phyloP scores from a whole-genome alignment of 225 moss, liverwort and hornwort species.

The Sphagnum contortum region DNA sequence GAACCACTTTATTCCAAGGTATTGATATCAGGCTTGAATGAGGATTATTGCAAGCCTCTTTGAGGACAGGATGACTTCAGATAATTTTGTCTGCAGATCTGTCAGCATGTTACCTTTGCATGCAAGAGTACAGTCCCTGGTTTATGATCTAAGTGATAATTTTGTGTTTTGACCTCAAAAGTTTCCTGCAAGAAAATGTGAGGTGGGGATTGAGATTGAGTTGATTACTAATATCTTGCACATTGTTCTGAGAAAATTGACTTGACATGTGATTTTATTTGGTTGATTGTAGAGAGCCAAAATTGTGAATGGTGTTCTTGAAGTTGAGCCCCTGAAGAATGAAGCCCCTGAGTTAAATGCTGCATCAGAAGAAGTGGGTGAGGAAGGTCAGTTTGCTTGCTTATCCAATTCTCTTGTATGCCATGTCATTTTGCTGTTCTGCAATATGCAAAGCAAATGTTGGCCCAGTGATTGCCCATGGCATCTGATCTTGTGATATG shows the following conservation, averaged over 20 bases:
- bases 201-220: not conserved
- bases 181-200: not conserved
- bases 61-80: no score
- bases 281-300: constrained; percentile 43
- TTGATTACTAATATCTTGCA: not conserved
- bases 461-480: no score
- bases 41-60: no score
- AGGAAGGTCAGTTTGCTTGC: constrained; percentile 35
- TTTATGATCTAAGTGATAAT: no score
- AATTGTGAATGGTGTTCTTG: constrained; percentile 78
- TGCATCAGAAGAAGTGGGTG: constrained; percentile 28
- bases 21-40: not conserved
- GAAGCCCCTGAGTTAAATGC: constrained; percentile 28
- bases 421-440: no score
- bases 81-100: no score
- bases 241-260: not conserved
- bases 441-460: no score
- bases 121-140: no score
- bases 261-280: not conserved
- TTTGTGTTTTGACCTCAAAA: not conserved
- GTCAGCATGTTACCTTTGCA: no score
- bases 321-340: constrained; percentile 54
- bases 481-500: not conserved
- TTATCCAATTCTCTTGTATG: no score
- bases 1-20: constrained; percentile 78